Conservation (phyloP, 768 basidiomycete species). For the Lepiota subincarnata region DNA sequence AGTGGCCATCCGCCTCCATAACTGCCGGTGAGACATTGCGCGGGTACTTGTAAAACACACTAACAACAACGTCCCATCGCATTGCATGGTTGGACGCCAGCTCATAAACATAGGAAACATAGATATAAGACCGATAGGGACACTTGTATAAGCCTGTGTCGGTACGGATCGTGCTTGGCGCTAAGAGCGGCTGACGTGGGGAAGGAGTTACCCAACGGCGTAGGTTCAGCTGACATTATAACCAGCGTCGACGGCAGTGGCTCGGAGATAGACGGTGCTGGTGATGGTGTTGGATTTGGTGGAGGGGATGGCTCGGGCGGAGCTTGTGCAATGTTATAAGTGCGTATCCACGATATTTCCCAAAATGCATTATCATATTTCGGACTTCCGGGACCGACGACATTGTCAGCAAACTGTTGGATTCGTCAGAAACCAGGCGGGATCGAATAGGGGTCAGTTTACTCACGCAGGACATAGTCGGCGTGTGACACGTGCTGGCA, state of each 20-base stretch:
- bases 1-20: too few species aligned
- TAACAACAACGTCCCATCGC: too few species aligned
- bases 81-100: too few species aligned
- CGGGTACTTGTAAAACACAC: too few species aligned
- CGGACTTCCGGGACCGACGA: conserved; percentile 38
- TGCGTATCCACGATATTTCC: conserved; percentile 55
- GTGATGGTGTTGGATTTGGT: background rate
- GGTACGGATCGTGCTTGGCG: too few species aligned
- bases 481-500: conserved; percentile 35
- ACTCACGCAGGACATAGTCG: conserved; percentile 36
- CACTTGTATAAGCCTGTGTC: too few species aligned
- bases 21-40: too few species aligned
- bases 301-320: conserved; percentile 13
- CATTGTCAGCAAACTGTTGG: conserved; percentile 34
- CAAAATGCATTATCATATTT: conserved; percentile 53
- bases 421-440: background rate
- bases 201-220: background rate
- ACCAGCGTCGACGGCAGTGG: background rate
- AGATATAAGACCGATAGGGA: too few species aligned
- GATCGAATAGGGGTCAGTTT: background rate
- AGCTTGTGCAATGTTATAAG: conserved; percentile 39
- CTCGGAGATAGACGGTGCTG: background rate
- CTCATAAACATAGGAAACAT: too few species aligned
- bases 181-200: background rate
- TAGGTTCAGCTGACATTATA: background rate